Evolutionary conservation across 345 rosid species (phyloP), one percentile per base, ranked within the genome.

Genomic region (Ceriops tagal): DNA sequence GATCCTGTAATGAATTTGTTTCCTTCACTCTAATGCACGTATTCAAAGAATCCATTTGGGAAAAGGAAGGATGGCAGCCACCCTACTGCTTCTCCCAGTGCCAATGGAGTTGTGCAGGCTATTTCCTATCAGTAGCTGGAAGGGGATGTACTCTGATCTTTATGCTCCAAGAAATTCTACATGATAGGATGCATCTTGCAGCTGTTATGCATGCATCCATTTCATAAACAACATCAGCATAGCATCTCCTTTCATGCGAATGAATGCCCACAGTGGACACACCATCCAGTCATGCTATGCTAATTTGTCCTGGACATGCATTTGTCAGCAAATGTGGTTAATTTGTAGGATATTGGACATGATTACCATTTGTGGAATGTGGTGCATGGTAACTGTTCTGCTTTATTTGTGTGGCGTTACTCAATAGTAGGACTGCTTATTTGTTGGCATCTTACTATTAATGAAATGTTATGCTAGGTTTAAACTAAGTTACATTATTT

Each of bases 1-100:
- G 22, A 53, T 28, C 64, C 31, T 3, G 39, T 55, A 8, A n/a
- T 10, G 57, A 61, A 31, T 59, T 74, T 74, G 77, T 69, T 79
- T 75, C 69, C 87, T 91, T 93, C 77, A 88, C 89, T 62, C 55
- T 18, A 62, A 60, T 46, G 66, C 84, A 93, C 87, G 52, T 93
- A 88, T 84, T 93, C 99, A 1, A 93, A 93, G 87, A 93, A 93
- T 69, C 99, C 97, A 58, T 93, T 80, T 71, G 99, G 99, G 62
- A 93, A 84, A 73, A 83, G 97, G 80, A 92, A 92, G 85, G 99
- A 93, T 60, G 82, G 73, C 5, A 32, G 76, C 79, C 85, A 91
- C 34, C 34, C 67, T 55, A 73, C 73, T 77, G 86, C 90, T 69
- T 90, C 92, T 37, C 97, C 96, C 9, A 85, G 83, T 62, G 82